These are phyloP conservation scores for Beauveria sp. DNA, from an alignment of 2,329 filamentous ascomycete genomes.

Conservation along the genomic window DNA sequence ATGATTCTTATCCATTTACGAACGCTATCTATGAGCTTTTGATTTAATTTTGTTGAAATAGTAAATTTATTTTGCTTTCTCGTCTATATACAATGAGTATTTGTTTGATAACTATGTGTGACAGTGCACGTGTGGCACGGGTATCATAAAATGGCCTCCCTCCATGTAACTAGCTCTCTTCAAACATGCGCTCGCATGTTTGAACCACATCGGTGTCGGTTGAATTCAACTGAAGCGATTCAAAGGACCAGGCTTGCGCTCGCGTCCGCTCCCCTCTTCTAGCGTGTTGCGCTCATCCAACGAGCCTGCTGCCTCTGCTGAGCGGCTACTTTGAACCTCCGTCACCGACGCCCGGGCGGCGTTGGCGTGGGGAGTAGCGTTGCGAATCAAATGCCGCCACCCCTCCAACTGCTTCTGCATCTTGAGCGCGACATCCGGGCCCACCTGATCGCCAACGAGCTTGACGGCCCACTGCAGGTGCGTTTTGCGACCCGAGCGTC, in stretches of 20 bases:
- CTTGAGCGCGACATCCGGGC: constrained; percentile 15
- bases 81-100: neutral
- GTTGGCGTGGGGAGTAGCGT: neutral
- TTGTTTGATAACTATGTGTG: neutral
- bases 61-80: neutral
- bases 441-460: constrained; percentile 18
- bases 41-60: neutral
- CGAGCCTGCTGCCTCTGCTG: no score
- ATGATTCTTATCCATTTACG: constrained; percentile 9
- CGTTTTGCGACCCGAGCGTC: constrained; percentile 23
- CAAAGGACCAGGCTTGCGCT: neutral
- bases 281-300: neutral
- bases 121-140: neutral
- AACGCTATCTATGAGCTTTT: neutral
- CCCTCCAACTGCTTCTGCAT: constrained; percentile 15
- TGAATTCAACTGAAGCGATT: neutral
- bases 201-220: no score
- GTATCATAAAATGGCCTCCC: neutral
- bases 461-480: constrained; percentile 24
- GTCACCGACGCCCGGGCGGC: neutral
- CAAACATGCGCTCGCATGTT: no score
- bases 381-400: constrained; percentile 19
- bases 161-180: neutral
- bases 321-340: neutral
- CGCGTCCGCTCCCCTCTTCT: neutral